Evolutionary conservation across 345 rosid species (phyloP).

Genomic region (Mercurialis annua): DNA sequence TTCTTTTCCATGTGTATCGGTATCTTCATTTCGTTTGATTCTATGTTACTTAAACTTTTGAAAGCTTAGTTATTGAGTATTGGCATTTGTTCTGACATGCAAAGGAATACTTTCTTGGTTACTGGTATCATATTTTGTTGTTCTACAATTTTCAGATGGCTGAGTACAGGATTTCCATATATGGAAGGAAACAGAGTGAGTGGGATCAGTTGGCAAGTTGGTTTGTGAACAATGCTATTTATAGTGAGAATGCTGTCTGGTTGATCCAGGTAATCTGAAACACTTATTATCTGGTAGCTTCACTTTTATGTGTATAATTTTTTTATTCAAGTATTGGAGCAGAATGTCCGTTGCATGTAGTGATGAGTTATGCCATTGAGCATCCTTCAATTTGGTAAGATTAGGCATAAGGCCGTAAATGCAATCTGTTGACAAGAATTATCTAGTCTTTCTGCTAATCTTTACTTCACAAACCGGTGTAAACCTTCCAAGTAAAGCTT

Average conservation of each 20-base stretch:
- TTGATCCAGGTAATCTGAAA: constrained; percentile 41
- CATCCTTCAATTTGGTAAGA: not conserved
- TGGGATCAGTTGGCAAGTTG: constrained; percentile 65
- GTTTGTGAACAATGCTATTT: constrained; percentile 49
- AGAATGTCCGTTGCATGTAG: not conserved
- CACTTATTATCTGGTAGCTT: not conserved
- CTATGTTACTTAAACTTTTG: not conserved
- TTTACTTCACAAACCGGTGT: not conserved
- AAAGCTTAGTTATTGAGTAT: not conserved
- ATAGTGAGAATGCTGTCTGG: constrained; percentile 54
- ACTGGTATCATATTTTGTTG: not conserved
- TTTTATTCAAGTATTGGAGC: not conserved
- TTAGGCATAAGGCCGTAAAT: not conserved
- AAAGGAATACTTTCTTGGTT: not conserved
- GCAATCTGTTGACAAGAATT: not conserved
- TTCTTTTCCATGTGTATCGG: not conserved
- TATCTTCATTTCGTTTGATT: not conserved
- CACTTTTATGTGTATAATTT: not conserved
- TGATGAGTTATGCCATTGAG: not conserved
- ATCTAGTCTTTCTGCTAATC: not conserved
- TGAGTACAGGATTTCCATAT: constrained; percentile 49
- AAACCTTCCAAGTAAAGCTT: not conserved
- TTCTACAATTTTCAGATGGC: constrained; percentile 38
- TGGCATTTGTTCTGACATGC: not conserved
- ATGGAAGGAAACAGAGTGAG: constrained; percentile 60